Conservation (phyloP, 2,329 filamentous ascomycete genomes). For the Botryotinia convoluta region DNA sequence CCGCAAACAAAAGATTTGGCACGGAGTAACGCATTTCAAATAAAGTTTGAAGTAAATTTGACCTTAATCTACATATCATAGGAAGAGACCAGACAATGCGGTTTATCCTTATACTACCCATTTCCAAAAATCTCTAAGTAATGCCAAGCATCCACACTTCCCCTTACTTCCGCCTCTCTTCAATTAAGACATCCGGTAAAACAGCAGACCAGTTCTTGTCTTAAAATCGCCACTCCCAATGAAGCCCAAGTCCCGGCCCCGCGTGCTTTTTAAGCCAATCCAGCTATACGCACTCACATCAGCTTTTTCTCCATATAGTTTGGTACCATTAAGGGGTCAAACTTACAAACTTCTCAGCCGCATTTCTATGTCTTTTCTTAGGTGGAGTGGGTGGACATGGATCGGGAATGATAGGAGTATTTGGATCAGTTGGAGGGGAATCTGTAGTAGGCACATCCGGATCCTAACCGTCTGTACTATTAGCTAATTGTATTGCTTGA, state of each 20-base stretch:
- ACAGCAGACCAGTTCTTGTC: not conserved
- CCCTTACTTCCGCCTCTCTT: not conserved
- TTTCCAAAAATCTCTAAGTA: not conserved
- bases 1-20: not conserved
- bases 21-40: not conserved
- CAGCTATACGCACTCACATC: not conserved
- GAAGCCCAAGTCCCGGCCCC: not conserved
- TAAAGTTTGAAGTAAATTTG: not conserved
- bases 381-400: not conserved
- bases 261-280: not conserved
- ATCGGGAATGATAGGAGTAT: not conserved
- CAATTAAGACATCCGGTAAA: not conserved
- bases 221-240: not conserved
- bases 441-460: not conserved
- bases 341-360: not conserved
- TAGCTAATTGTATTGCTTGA: not conserved
- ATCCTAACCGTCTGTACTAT: not conserved
- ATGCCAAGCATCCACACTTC: not conserved
- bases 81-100: not conserved
- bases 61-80: not conserved
- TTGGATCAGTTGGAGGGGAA: not conserved
- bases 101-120: not conserved
- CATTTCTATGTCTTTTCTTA: not conserved
- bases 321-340: not conserved
- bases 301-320: not conserved